These are phyloP conservation scores for Saprolegnia parasitica DNA, from an alignment of 352 stramenopile genomes.

Conservation along the genomic window DNA sequence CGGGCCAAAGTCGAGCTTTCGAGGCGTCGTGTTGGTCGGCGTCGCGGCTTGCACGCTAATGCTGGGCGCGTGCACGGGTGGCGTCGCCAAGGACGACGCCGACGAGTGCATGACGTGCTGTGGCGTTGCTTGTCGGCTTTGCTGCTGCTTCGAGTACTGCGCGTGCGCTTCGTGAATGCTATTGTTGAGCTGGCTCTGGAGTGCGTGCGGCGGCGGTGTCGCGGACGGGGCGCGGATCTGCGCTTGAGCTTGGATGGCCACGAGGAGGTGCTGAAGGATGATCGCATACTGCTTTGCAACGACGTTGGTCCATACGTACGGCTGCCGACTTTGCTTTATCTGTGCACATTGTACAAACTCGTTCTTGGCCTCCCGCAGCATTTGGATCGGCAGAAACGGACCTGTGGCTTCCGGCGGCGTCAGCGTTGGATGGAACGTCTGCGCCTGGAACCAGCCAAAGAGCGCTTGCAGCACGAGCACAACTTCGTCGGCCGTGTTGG, in stretches of 20 bases:
- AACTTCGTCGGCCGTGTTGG: conserved; percentile 21
- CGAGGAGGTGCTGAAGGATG: conserved; percentile 24
- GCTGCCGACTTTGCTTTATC: conserved; percentile 28
- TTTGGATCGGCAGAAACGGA: conserved; percentile 17
- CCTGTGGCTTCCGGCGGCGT: background rate
- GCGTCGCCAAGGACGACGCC: background rate
- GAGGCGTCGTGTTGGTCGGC: background rate
- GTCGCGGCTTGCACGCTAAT: background rate
- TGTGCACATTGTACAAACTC: conserved; percentile 29
- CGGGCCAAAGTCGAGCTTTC: background rate
- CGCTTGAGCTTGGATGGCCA: conserved; percentile 14
- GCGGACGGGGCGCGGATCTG: background rate
- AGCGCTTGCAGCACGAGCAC: conserved; percentile 9
- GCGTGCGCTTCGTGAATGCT: conserved; percentile 13
- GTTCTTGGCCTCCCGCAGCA: conserved; percentile 28
- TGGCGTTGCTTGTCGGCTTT: background rate
- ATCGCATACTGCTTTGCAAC: conserved; percentile 14
- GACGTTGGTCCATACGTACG: conserved; percentile 15
- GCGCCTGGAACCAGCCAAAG: conserved; percentile 22
- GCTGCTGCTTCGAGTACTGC: conserved; percentile 21
- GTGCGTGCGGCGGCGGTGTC: background rate
- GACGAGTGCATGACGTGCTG: background rate
- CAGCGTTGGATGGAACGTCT: conserved; percentile 25
- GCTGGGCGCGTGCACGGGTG: background rate
- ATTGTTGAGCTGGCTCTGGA: background rate